phyloP scores from a whole-genome alignment of 129 eudicot species.

The Mikania micrantha region DNA sequence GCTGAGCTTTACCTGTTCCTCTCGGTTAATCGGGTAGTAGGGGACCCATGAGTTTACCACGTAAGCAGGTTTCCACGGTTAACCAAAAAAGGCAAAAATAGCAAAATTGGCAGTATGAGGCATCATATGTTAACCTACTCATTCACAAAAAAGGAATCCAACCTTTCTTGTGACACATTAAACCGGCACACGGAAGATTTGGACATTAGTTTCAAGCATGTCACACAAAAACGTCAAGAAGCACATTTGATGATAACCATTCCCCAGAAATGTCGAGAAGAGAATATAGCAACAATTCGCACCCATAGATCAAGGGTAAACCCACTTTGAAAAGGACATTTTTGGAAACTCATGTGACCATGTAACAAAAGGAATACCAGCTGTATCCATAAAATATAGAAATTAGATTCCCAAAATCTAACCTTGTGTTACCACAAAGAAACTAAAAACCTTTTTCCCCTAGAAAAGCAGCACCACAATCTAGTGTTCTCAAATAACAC shows the following conservation, averaged over 20 bases:
- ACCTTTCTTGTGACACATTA: not conserved
- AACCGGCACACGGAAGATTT: constrained; percentile 2
- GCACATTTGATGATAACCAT: not conserved
- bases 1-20: no score
- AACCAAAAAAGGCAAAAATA: no score
- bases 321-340: constrained; percentile 15
- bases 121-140: no score
- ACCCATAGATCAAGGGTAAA: constrained; percentile 7
- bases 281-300: constrained; percentile 11
- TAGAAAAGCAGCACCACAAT: not conserved
- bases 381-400: constrained; percentile 15
- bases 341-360: not conserved
- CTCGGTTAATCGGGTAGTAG: no score
- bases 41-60: no score
- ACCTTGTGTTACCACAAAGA: constrained; percentile 16
- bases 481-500: not conserved
- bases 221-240: no score
- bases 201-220: constrained; percentile 11
- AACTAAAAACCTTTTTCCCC: not conserved
- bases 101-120: no score
- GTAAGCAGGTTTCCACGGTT: no score
- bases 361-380: constrained; percentile 20
- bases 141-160: constrained; percentile 10
- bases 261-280: not conserved
- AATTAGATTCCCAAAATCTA: constrained; percentile 16